A percentile compares a stretch with the other conserved stretches of the same genome.
phyloP scores from a whole-genome alignment of 1,284 basidiomycete genomes.

The Xerocomus amazonicus region DNA sequence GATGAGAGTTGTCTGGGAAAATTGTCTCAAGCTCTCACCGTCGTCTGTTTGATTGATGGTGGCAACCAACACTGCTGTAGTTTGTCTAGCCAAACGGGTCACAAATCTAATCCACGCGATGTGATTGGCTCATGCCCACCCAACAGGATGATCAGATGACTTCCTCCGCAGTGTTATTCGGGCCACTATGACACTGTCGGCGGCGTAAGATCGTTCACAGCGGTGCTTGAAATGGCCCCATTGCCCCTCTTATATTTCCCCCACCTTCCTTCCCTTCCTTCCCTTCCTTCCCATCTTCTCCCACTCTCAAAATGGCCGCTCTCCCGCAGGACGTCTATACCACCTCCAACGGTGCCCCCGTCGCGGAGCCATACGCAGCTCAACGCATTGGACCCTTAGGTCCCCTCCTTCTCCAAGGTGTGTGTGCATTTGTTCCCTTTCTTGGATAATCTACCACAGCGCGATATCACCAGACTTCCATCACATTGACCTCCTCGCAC shows the following conservation, averaged over 20 bases:
- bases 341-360: constrained; percentile 78
- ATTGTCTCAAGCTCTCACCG: too few relatives aligned
- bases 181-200: too few relatives aligned
- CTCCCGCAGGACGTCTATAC: constrained; percentile 63
- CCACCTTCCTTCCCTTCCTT: not conserved
- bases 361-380: constrained; percentile 69
- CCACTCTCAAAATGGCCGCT: constrained; percentile 53
- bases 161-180: too few relatives aligned
- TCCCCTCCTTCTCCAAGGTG: constrained; percentile 83
- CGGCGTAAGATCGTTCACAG: constrained; percentile 13
- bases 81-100: too few relatives aligned
- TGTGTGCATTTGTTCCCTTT: constrained; percentile 14
- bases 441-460: not conserved
- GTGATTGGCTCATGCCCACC: too few relatives aligned
- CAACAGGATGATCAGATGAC: too few relatives aligned
- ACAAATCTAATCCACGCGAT: too few relatives aligned
- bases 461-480: constrained; percentile 55
- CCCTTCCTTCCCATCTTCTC: constrained; percentile 6
- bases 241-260: constrained; percentile 8
- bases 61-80: too few relatives aligned
- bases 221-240: constrained; percentile 29
- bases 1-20: too few relatives aligned
- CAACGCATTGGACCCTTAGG: constrained; percentile 76
- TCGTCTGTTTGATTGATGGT: too few relatives aligned
- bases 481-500: constrained; percentile 83